A percentile compares a stretch with the other conserved stretches of the same genome.
These are phyloP conservation scores for Tausonia pullulans DNA, from an alignment of 1,284 basidiomycete genomes.

Conservation along the genomic window DNA sequence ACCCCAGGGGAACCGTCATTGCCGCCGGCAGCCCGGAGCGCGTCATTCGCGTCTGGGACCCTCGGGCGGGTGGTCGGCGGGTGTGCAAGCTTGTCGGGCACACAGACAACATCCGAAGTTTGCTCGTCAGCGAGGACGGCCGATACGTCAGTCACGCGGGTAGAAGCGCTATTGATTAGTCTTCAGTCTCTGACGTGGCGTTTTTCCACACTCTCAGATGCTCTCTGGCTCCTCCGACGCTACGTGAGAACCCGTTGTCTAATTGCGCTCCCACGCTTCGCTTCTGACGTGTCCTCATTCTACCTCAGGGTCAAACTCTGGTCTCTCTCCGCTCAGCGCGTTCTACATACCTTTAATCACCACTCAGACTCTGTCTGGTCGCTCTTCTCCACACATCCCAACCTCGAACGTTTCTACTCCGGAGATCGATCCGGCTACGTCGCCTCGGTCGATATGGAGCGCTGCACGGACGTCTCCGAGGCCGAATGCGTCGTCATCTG, in stretches of 20 bases:
- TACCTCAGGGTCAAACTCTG: slow-evolving; percentile 68
- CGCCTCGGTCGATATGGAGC: slow-evolving; percentile 80
- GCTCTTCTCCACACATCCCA: slow-evolving; percentile 72
- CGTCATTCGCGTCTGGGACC: slow-evolving; percentile 86
- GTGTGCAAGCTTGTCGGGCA: slow-evolving; percentile 77
- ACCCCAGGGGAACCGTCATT: slow-evolving; percentile 66
- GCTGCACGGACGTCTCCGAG: slow-evolving; percentile 64
- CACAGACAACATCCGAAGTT: slow-evolving; percentile 87
- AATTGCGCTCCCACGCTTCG: background rate
- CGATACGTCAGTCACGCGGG: slow-evolving; percentile 53
- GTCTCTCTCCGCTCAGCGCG: slow-evolving; percentile 80
- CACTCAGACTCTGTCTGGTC: slow-evolving; percentile 95
- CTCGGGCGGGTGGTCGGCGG: slow-evolving; percentile 57
- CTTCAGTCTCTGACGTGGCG: too few relatives aligned
- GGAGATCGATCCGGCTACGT: slow-evolving; percentile 84
- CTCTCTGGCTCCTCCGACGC: slow-evolving; percentile 83
- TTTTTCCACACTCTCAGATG: slow-evolving; percentile 40
- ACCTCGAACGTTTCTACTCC: slow-evolving; percentile 87
- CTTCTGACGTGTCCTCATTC: slow-evolving; percentile 22
- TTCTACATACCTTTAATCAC: slow-evolving; percentile 90
- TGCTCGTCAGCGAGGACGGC: slow-evolving; percentile 78
- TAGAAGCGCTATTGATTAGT: too few relatives aligned
- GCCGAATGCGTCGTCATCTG: slow-evolving; percentile 73
- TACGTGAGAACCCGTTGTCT: slow-evolving; percentile 26
- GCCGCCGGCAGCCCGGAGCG: slow-evolving; percentile 85